Evolutionary conservation across 352 stramenopile species (phyloP).

Genomic region (Phytophthora tubulina): DNA sequence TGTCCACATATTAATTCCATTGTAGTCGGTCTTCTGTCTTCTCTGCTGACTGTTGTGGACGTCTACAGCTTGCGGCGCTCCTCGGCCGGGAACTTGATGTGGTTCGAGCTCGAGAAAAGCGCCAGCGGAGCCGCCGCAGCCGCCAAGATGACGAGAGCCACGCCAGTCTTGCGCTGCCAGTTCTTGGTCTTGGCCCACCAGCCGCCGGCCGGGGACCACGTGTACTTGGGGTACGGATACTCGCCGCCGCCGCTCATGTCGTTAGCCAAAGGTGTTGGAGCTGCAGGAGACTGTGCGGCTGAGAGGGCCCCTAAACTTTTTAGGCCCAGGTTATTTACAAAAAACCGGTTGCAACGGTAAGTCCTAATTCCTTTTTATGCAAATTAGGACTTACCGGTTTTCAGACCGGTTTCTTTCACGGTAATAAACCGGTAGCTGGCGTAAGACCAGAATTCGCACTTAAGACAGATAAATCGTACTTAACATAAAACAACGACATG

Average conservation of each 20-base stretch:
- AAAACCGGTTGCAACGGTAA: too few species aligned
- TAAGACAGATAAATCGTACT: not conserved
- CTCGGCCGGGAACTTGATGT: conserved; percentile 78
- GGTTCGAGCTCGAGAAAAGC: conserved; percentile 70
- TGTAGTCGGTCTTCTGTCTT: conserved; percentile 1
- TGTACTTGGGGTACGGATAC: conserved; percentile 90
- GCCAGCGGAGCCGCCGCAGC: conserved; percentile 60
- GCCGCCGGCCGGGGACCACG: conserved; percentile 86
- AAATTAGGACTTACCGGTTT: too few species aligned
- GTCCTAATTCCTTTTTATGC: too few species aligned
- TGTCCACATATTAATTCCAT: conserved; percentile 37
- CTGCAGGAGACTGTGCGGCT: conserved; percentile 37
- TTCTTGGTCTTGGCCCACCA: conserved; percentile 90
- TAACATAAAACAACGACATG: not conserved
- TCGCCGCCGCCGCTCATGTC: conserved; percentile 82
- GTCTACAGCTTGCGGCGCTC: conserved; percentile 67
- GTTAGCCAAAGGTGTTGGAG: conserved; percentile 12
- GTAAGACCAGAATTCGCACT: conserved; percentile 11
- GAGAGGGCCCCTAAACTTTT: not conserved
- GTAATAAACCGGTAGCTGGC: not conserved
- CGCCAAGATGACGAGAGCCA: conserved; percentile 65
- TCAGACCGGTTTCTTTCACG: too few species aligned
- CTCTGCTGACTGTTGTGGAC: not conserved
- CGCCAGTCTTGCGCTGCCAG: conserved; percentile 81
- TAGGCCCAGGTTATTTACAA: too few species aligned